A percentile compares a stretch with the other conserved stretches of the same genome.
phyloP scores from a whole-genome alignment of 345 rosid genomes.

The Alliaria petiolata region DNA sequence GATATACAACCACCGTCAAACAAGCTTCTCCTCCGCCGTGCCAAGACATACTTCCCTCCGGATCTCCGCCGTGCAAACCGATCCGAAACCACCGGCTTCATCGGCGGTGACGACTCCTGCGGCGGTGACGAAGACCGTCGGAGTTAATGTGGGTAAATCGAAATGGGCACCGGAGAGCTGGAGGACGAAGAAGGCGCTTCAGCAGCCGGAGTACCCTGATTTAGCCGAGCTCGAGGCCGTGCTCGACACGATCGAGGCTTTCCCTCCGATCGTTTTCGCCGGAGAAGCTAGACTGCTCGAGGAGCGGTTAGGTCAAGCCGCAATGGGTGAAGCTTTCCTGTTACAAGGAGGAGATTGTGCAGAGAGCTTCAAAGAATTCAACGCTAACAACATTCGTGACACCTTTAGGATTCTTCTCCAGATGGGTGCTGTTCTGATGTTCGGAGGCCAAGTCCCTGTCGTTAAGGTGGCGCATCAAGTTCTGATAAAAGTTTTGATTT shows the following conservation, averaged over 20 bases:
- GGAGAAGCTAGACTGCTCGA: slow-evolving; percentile 62
- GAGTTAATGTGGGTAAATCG: slow-evolving; percentile 22
- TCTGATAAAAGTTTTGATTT: not conserved
- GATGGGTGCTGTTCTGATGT: slow-evolving; percentile 77
- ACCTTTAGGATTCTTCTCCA: slow-evolving; percentile 66
- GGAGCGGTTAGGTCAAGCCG: slow-evolving; percentile 56
- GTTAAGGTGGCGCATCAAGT: too few species aligned
- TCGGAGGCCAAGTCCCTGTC: slow-evolving; percentile 72
- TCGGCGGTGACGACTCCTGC: slow-evolving; percentile 3
- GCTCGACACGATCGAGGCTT: slow-evolving; percentile 44
- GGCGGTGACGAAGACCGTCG: slow-evolving; percentile 10
- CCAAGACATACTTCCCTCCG: slow-evolving; percentile 22
- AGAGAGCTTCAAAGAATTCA: slow-evolving; percentile 72
- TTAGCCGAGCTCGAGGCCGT: slow-evolving; percentile 43
- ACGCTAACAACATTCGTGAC: slow-evolving; percentile 71
- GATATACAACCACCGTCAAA: slow-evolving; percentile 24
- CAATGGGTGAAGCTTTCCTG: slow-evolving; percentile 65
- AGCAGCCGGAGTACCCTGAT: slow-evolving; percentile 61
- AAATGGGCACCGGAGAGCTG: slow-evolving; percentile 55
- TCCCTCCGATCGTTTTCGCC: slow-evolving; percentile 65
- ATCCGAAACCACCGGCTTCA: slow-evolving; percentile 28
- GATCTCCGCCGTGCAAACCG: slow-evolving; percentile 35
- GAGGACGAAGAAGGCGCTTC: slow-evolving; percentile 53
- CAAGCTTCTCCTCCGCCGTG: slow-evolving; percentile 16
- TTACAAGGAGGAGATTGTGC: slow-evolving; percentile 78